Base-by-base conservation (phyloP, 257 asterid species). In the Asclepias syriaca region DNA sequence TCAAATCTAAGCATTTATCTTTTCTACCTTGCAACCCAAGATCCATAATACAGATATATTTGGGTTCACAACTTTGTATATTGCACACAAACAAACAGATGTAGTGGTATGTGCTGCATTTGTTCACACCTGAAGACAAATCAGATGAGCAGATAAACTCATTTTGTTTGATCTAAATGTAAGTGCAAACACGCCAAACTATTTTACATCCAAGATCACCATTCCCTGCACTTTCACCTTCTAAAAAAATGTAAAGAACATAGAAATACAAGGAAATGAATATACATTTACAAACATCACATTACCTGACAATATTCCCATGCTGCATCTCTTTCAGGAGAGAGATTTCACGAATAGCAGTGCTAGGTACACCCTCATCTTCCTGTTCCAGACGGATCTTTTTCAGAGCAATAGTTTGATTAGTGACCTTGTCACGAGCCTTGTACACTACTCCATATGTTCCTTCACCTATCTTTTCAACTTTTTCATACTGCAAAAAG, bases 351-450 rank as follows among this genome's bases (percentile, higher is more conserved):
- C 97, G 85, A 67, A 94, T 94, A 75, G 98, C 97, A 4, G 97
- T 94, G 82, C 97, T 94, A 14, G 98, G 98, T n/a, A 94, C 98
- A 56, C 98, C 98, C 75, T 94, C 98, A 72, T 94, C 98, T 76
- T 94, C 98, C 84, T 94, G 96, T 88, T 94, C 97, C 79, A 94
- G 86, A 45, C 98, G 88, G 77, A 94, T 94, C 85, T 94, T 94
- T 89, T 94, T 94, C 84, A 94, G 79, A 57, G 98, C 97, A 71
- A 94, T 89, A 59, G 97, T 91, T 81, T 89, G 93, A 84, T 94
- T 94, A 16, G 99, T 91, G 63, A 65, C 67, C 53, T 88, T 93
- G 77, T 91, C 96, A 75, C 93, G 95, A 77, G 97, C 98, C 85
- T 91, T 94, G 84, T 94, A 94, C 21, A 94, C 98, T 81, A 94